Evolutionary conservation across 2,329 filamentous ascomycete genomes (phyloP).

Genomic region (Aspergillus unguis): DNA sequence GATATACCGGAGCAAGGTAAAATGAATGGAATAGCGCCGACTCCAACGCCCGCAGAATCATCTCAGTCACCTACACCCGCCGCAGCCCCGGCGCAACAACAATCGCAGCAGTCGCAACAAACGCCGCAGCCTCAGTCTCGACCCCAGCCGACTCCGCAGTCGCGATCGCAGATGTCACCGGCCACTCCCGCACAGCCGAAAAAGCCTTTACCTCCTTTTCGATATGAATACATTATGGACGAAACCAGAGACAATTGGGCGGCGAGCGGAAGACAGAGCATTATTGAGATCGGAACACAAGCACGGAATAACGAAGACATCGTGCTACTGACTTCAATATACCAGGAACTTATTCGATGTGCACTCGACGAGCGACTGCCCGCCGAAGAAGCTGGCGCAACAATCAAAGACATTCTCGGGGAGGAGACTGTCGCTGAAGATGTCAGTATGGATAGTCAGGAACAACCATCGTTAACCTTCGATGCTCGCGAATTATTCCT

Average conservation of each 20-base stretch:
- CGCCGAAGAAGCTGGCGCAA: constrained; percentile 65
- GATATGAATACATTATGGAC: constrained; percentile 73
- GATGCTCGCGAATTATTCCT: constrained; percentile 71
- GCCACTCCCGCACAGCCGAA: constrained; percentile 16
- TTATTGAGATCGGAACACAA: constrained; percentile 63
- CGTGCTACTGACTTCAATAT: constrained; percentile 66
- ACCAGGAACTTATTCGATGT: constrained; percentile 80
- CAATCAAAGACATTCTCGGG: constrained; percentile 71
- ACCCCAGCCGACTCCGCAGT: constrained; percentile 17
- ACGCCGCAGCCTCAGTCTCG: constrained; percentile 18
- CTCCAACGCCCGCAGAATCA: constrained; percentile 16
- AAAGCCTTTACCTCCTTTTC: constrained; percentile 50
- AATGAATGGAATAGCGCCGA: constrained; percentile 26
- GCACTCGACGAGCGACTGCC: constrained; percentile 67
- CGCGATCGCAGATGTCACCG: constrained; percentile 14
- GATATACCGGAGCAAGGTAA: constrained; percentile 29
- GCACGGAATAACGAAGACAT: constrained; percentile 66
- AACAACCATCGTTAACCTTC: constrained; percentile 45
- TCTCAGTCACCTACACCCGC: constrained; percentile 22
- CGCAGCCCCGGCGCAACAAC: constrained; percentile 12
- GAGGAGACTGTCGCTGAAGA: constrained; percentile 50
- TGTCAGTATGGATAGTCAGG: constrained; percentile 44
- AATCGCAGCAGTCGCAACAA: constrained; percentile 12
- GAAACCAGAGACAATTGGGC: constrained; percentile 66
- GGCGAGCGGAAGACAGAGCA: constrained; percentile 60